Evolutionary conservation across 2,329 filamentous ascomycete species (phyloP), one percentile per base, ranked within the genome.

Genomic region (Pseudogymnoascus sp.): DNA sequence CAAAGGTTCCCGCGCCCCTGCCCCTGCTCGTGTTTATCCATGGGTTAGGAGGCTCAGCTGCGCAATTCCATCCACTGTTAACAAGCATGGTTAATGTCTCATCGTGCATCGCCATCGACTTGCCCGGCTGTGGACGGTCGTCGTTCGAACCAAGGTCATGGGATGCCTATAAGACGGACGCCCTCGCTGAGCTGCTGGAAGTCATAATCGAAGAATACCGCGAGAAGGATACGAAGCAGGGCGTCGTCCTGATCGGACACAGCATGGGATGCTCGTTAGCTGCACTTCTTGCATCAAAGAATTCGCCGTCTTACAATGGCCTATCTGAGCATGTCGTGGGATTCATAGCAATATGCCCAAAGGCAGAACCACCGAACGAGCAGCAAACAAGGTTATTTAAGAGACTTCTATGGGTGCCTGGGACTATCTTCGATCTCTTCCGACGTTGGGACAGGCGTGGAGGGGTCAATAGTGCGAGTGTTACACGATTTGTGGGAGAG

Each of bases 21-120:
- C 95, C 95, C 1, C 78, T 99, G 8, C 78, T 97, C 3, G 92
- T 97, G 45, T 96, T 96, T 72, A 81, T 97, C 63, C 95, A 97
- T 71, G 95, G 95, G 1, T 81, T 97, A 8, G 95, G 93, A n/a
- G 95, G 95, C 59, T 96, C 91, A 0, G 83, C 92, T 23, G 88
- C 91, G 9, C 95, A 97, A 71, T 97, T 97, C 72, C 83, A 90
- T 62, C 85, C 89, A 31, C 78, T 97, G 4, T 77, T 97, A 14
- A 88, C 86, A 18, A 95, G 90, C 73, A 80, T 99, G 58, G 84
- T 89, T 60, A 91, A 96, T 71, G 79, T 92, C 59, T 91, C 90
- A 11, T 88, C 92, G 58, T 96, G 93, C 73, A 81, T 96, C 40
- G 90, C 91, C 3, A 86, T 97, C 66, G 95, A 99, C 73, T 80